Percentiles rank a stretch among this genome's conserved stretches.
phyloP scores from a whole-genome alignment of 78 protist species.

The Dictyostelium purpureum region DNA sequence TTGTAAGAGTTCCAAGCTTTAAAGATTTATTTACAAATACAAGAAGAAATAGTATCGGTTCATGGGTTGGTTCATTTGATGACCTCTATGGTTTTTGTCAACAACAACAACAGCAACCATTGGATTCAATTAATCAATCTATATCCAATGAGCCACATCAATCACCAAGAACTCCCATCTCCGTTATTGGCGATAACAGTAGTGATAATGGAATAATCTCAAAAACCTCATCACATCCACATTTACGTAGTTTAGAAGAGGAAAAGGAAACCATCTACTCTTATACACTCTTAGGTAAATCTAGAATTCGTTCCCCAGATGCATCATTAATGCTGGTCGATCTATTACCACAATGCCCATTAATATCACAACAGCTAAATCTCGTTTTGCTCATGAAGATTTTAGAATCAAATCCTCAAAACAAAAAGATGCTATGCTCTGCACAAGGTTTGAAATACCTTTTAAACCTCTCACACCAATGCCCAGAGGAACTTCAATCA shows the following conservation, averaged over 20 bases:
- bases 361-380: conserved; percentile 35
- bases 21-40: conserved; percentile 41
- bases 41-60: conserved; percentile 73
- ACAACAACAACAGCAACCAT: neutral
- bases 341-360: conserved; percentile 52
- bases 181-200: no score
- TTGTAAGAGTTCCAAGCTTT: conserved; percentile 66
- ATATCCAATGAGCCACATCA: neutral
- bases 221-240: conserved; percentile 15
- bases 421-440: conserved; percentile 63
- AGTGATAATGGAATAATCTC: conserved; percentile 5
- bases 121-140: neutral
- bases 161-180: conserved; percentile 32
- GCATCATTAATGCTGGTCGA: conserved; percentile 71
- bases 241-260: conserved; percentile 26
- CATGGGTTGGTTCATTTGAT: conserved; percentile 78
- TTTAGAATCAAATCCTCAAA: conserved; percentile 66
- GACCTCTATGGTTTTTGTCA: conserved; percentile 36
- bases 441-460: conserved; percentile 69
- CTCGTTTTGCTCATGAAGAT: conserved; percentile 55
- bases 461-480: conserved; percentile 51
- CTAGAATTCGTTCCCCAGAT: conserved; percentile 51
- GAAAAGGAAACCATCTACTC: conserved; percentile 68
- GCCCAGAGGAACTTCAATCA: conserved; percentile 71
- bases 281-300: conserved; percentile 53